These are phyloP conservation scores for Kluyveromyces siamensis DNA, from an alignment of 805 yeast genomes.

Conservation along the genomic window DNA sequence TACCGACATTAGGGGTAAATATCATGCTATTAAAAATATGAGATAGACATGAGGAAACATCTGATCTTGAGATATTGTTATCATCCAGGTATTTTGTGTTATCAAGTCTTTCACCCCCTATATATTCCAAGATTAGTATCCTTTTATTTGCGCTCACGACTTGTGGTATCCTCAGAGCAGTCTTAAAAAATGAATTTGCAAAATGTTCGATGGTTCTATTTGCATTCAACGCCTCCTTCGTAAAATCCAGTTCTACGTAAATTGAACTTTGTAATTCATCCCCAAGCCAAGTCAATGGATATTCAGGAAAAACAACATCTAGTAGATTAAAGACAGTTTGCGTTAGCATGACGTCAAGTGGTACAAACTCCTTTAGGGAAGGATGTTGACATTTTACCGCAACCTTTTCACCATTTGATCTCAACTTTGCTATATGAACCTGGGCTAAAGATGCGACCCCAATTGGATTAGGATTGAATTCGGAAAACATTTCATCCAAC, in stretches of 20 bases:
- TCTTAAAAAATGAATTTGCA: conserved; percentile 38
- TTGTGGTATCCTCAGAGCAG: conserved; percentile 76
- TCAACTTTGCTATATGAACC: conserved; percentile 72
- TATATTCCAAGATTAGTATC: conserved; percentile 78
- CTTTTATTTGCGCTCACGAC: conserved; percentile 59
- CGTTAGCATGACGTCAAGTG: conserved; percentile 77
- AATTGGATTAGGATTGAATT: conserved; percentile 65
- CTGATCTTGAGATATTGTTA: conserved; percentile 59
- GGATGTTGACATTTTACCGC: conserved; percentile 97
- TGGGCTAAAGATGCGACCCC: conserved; percentile 97
- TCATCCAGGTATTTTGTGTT: conserved; percentile 54
- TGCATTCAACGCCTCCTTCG: conserved; percentile 80
- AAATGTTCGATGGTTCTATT: conserved; percentile 61
- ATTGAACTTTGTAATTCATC: conserved; percentile 85
- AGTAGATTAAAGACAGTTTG: conserved; percentile 64
- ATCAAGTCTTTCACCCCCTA: conserved; percentile 78
- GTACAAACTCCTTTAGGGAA: conserved; percentile 74
- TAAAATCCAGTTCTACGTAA: conserved; percentile 83
- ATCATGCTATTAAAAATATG: conserved; percentile 94
- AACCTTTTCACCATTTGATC: conserved; percentile 52
- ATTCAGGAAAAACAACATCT: conserved; percentile 80
- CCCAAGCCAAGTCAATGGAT: conserved; percentile 90
- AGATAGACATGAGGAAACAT: conserved; percentile 77
- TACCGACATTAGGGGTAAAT: conserved; percentile 81
- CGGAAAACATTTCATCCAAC: conserved; percentile 55